Evolutionary conservation across 2,329 filamentous ascomycete species (phyloP).

Genomic region (Zymoseptoria ardabiliae): DNA sequence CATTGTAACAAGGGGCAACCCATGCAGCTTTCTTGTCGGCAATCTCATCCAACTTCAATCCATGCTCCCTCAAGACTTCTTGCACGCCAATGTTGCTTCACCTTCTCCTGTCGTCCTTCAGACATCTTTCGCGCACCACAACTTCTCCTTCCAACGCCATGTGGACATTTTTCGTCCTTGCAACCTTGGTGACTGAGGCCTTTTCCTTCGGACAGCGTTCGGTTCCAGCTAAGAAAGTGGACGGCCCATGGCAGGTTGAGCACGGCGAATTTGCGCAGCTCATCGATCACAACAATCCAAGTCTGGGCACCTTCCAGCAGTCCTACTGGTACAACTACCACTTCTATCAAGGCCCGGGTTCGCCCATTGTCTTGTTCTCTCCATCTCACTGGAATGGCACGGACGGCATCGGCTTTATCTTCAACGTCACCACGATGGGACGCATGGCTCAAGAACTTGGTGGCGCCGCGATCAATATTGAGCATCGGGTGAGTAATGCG

Average conservation of each 20-base stretch:
- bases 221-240: too few species aligned
- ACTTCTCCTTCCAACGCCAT: too few species aligned
- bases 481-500: constrained; percentile 39
- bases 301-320: constrained; percentile 49
- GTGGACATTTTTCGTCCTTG: neutral
- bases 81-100: too few species aligned
- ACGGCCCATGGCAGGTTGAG: too few species aligned
- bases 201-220: too few species aligned
- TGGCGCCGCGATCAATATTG: constrained; percentile 48
- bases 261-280: constrained; percentile 45
- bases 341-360: constrained; percentile 47
- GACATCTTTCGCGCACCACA: too few species aligned
- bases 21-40: too few species aligned
- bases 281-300: constrained; percentile 52
- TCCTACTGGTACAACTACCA: constrained; percentile 47
- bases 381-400: constrained; percentile 47
- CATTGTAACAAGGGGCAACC: too few species aligned
- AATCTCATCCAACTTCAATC: too few species aligned
- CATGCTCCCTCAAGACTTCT: too few species aligned
- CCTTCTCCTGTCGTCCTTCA: too few species aligned
- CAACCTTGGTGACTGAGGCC: too few species aligned
- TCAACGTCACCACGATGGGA: constrained; percentile 44
- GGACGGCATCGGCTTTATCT: constrained; percentile 44
- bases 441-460: constrained; percentile 46
- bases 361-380: constrained; percentile 38